These are phyloP conservation scores for Rhizopogon rudus DNA, from an alignment of 768 basidiomycete genomes.

Conservation along the genomic window DNA sequence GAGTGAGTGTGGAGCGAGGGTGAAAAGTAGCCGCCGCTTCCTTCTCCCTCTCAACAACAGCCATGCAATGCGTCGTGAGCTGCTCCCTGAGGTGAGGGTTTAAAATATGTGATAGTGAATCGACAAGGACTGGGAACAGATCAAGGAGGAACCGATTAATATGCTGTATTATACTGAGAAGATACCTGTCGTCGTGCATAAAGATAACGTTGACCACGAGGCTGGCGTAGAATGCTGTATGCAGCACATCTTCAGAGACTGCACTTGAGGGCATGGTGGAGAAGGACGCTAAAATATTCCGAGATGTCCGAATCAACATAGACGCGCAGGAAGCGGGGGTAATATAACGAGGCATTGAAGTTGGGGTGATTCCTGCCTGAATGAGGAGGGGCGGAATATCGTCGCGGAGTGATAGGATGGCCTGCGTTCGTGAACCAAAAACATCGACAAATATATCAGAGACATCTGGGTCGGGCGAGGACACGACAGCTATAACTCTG, in stretches of 20 bases:
- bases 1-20: conserved; percentile 19
- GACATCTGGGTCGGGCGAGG: conserved; percentile 28
- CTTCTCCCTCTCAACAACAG: conserved; percentile 26
- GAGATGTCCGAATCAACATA: conserved; percentile 36
- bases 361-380: conserved; percentile 19
- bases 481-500: conserved; percentile 49
- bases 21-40: conserved; percentile 19
- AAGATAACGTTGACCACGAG: conserved; percentile 36
- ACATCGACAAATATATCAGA: conserved; percentile 44
- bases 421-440: conserved; percentile 31
- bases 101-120: conserved; percentile 32
- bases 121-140: conserved; percentile 35
- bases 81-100: conserved; percentile 14
- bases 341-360: conserved; percentile 15
- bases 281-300: conserved; percentile 34
- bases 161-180: conserved; percentile 27
- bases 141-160: conserved; percentile 37
- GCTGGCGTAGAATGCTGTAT: conserved; percentile 30
- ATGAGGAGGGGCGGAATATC: conserved; percentile 30
- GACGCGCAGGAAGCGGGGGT: conserved; percentile 25
- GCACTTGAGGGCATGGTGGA: conserved; percentile 15
- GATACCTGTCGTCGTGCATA: conserved; percentile 25
- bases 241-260: conserved; percentile 27
- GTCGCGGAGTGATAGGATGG: conserved; percentile 30
- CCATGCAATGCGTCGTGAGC: conserved; percentile 27